Base-by-base conservation (phyloP, 805 yeast species). In the Kluyveromyces wickerhamii region DNA sequence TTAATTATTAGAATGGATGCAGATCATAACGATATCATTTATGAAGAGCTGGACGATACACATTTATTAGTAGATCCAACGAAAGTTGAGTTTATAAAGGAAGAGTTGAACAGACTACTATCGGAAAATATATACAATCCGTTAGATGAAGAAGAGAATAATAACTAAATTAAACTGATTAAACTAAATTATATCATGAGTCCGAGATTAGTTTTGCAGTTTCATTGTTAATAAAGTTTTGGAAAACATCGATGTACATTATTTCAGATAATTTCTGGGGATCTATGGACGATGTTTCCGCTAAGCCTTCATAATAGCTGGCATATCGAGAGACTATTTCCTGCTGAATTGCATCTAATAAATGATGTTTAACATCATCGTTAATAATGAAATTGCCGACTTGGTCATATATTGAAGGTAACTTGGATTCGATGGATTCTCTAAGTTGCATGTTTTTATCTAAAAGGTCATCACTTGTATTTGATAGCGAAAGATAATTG, bases 41-140 rank as follows among this genome's bases (percentile, higher is more conserved):
- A 76, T 14, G 77, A 74, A 37, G 97, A 92, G 48, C 67, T 89
- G 27, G 97, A 92, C 53, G 96, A 88, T 29, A 84, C 92, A 1
- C 97, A 92, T 57, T 59, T 89, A 13, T 65, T 92, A 41, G 80
- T 89, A 19, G 89, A 84, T 45, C 80, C 79, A 21, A 71, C 74
- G 24, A 82, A 79, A 59, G 83, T 89, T 2, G 79, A 75, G 16
- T 77, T 66, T 50, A 78, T 89, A 32, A 89, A 87, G 47, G 65
- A 60, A 34, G 95, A 89, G 55, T 68, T 89, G 44, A 85, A 83
- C 52, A 62, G 75, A 41, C 60, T 86, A 41, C 64, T 89, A 16
- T 77, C 94, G 2, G 77, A 83, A 56, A 92, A 89, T 53, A 77
- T 89, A 2, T 89, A 82, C 59, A 79, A 84, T 48, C 92, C 95